These are phyloP conservation scores for Begonia fuchsioides DNA, from an alignment of 306 rosid genomes.

Conservation along the genomic window DNA sequence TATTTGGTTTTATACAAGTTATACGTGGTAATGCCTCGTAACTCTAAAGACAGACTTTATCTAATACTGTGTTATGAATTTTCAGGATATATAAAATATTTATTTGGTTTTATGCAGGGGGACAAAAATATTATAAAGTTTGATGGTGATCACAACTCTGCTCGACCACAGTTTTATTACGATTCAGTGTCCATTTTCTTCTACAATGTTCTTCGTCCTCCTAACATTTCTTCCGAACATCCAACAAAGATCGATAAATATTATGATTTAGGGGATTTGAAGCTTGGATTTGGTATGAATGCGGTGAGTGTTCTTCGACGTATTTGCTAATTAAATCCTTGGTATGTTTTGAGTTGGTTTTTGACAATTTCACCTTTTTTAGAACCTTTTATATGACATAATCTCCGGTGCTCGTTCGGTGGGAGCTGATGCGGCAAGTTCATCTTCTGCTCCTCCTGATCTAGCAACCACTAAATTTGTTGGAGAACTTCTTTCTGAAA, in stretches of 20 bases:
- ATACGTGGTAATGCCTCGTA: conserved; percentile 45
- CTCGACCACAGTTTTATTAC: conserved; percentile 81
- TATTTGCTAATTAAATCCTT: too few relatives aligned
- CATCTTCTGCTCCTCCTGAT: conserved; percentile 56
- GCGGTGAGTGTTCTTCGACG: conserved; percentile 34
- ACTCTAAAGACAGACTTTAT: not conserved
- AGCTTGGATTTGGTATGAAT: conserved; percentile 43
- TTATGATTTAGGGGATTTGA: conserved; percentile 59
- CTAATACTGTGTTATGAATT: not conserved
- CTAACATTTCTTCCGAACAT: conserved; percentile 36
- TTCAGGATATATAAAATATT: conserved; percentile 8
- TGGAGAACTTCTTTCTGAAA: conserved; percentile 38
- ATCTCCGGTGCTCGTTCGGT: conserved; percentile 46
- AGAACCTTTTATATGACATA: conserved; percentile 61
- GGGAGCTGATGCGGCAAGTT: conserved; percentile 51
- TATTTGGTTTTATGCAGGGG: conserved; percentile 46
- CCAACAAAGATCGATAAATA: conserved; percentile 51
- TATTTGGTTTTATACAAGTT: conserved; percentile 51
- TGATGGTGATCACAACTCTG: conserved; percentile 92
- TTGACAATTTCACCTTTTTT: conserved; percentile 6
- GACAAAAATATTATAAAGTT: conserved; percentile 69
- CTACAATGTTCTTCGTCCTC: conserved; percentile 81
- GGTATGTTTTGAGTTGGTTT: too few relatives aligned
- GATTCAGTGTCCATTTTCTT: conserved; percentile 87
- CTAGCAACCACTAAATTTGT: conserved; percentile 34